phyloP scores from a whole-genome alignment of 2,329 filamentous ascomycete species.

The Escovopsis weberi region DNA sequence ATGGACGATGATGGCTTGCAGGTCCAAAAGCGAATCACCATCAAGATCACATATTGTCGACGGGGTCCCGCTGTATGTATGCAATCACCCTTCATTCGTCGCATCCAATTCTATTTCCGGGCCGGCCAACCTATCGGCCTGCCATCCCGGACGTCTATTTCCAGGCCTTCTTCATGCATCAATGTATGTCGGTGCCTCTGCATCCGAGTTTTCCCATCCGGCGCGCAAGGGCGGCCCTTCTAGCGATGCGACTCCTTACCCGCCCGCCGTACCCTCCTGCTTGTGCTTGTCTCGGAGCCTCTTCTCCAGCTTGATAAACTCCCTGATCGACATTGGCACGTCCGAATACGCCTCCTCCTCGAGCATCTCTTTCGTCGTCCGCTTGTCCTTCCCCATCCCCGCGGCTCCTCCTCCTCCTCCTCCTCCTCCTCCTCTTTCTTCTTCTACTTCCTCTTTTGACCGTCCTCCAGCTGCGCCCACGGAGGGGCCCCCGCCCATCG shows the following conservation, averaged over 20 bases:
- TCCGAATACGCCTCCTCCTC: slow-evolving; percentile 59
- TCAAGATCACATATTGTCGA: not conserved
- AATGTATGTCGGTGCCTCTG: not conserved
- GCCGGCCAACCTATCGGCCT: not conserved
- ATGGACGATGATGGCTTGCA: not conserved
- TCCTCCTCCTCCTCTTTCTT: slow-evolving; percentile 18
- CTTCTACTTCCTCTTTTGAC: slow-evolving; percentile 63
- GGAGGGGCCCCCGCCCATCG: slow-evolving; percentile 20
- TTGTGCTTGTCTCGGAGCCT: slow-evolving; percentile 62
- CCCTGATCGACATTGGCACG: slow-evolving; percentile 82
- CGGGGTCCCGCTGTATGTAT: too few species aligned
- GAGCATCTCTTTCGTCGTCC: slow-evolving; percentile 37
- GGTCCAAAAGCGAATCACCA: not conserved
- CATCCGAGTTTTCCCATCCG: too few species aligned
- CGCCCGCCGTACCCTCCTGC: slow-evolving; percentile 26
- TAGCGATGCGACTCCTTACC: not conserved
- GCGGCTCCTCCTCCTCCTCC: slow-evolving; percentile 64
- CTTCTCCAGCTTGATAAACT: slow-evolving; percentile 98
- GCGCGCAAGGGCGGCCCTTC: not conserved
- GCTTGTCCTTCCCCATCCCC: slow-evolving; percentile 26
- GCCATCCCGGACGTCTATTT: too few species aligned
- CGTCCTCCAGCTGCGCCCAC: slow-evolving; percentile 75
- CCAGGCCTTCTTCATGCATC: too few species aligned
- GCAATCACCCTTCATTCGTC: not conserved
- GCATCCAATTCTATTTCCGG: not conserved